Evolutionary conservation across 2,329 filamentous ascomycete species (phyloP).

Genomic region (Ophiosphaerella narmari): DNA sequence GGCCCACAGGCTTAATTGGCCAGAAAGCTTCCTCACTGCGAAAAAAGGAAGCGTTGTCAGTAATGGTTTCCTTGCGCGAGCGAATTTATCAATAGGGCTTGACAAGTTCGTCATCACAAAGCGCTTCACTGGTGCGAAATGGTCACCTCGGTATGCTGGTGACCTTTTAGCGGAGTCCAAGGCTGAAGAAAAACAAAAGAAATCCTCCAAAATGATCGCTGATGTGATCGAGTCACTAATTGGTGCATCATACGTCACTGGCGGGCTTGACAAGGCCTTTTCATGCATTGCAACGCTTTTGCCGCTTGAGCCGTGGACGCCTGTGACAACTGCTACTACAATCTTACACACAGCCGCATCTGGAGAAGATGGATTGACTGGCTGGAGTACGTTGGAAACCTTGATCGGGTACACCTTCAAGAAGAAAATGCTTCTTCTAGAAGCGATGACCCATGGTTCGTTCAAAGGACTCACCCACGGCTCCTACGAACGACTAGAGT

Average conservation of each 20-base stretch:
- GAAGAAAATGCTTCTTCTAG: constrained; percentile 68
- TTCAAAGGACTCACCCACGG: constrained; percentile 50
- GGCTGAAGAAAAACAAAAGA: constrained; percentile 34
- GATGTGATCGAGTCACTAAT: constrained; percentile 88
- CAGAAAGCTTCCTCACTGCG: constrained; percentile 74
- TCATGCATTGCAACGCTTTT: constrained; percentile 67
- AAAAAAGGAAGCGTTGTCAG: constrained; percentile 73
- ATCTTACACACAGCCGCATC: constrained; percentile 27
- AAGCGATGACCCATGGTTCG: constrained; percentile 81
- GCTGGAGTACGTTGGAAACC: constrained; percentile 57
- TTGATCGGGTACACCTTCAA: constrained; percentile 74
- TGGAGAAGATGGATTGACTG: constrained; percentile 8
- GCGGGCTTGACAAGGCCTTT: constrained; percentile 67
- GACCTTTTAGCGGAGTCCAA: constrained; percentile 41
- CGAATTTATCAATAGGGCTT: constrained; percentile 66
- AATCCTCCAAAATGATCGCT: constrained; percentile 80
- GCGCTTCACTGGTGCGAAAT: constrained; percentile 70
- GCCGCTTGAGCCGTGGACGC: constrained; percentile 58
- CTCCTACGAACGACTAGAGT: constrained; percentile 79
- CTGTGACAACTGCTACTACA: constrained; percentile 31
- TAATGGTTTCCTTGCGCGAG: constrained; percentile 72
- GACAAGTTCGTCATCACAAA: constrained; percentile 74
- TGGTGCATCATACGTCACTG: constrained; percentile 72
- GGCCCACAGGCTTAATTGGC: constrained; percentile 65
- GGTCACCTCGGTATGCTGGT: constrained; percentile 68